Base-by-base conservation (phyloP, 192 early-diverging fungal genomes). In the Podila epigama region DNA sequence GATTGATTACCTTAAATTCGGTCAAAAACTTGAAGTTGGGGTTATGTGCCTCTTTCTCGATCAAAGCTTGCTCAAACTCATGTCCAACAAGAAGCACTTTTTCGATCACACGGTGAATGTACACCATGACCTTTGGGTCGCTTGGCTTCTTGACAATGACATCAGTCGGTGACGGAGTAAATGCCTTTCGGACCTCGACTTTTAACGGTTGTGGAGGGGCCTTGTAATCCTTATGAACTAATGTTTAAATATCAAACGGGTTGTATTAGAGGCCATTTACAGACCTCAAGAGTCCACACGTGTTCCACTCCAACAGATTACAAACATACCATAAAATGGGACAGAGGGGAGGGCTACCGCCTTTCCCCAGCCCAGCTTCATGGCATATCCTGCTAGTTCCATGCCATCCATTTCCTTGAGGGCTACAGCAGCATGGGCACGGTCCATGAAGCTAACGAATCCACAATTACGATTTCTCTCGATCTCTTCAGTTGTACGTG, bases 381-480 rank as follows among this genome's bases (percentile, higher is more conserved):
- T 79, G 4, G 68, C 33, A 59, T 88, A 81, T 1, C 89, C 89
- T 40, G 82, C 63, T 5, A 93, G 40, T 3, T 83, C 85, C 54
- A 82, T 85, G 8, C 92, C 92, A 51, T 96, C 89, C 88, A 96
- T 86, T n/a, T 82, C 83, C 34, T 82, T 69, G 7, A 95, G 58
- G 4, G 96, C 95, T 25, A 80, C 62, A 13, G 81, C 88, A 1
- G 96, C 96, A 69, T 85, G 84, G 12, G 55, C 66, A 20, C 96
- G 84, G 18, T 87, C 82, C 93, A 96, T 96, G 73, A 94, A 98
- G 60, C 93, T 91, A 15, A 98, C 92, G 83, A 98, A 98, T 20
- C 92, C 94, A 58, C 86, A 91, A 65, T 94, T 95, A 11, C 89
- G 80, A 48, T 88, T 86, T 12, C 95, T 87, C 22, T 91, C 91